Conservation (phyloP, 148 eudicot species). For the Chenopodium formosanum region DNA sequence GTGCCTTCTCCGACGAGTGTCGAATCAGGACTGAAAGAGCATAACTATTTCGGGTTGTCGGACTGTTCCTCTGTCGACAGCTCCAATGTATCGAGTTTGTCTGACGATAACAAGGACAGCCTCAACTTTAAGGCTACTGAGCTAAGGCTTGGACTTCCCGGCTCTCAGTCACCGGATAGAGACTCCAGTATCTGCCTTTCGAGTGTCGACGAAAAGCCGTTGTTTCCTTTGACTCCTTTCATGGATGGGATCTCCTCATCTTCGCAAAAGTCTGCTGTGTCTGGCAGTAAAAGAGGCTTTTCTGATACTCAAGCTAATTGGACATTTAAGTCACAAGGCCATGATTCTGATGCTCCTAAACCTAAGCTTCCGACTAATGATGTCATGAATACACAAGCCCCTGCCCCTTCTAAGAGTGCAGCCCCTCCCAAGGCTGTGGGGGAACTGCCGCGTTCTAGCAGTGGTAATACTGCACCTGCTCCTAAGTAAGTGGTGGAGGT, state of each 20-base stretch:
- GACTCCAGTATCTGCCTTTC: slow-evolving; percentile 46
- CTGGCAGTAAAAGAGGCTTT: slow-evolving; percentile 86
- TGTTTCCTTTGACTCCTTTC: slow-evolving; percentile 78
- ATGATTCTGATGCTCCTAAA: slow-evolving; percentile 39
- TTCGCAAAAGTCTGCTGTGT: slow-evolving; percentile 49
- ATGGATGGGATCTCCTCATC: slow-evolving; percentile 50
- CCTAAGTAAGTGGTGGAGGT: slow-evolving; percentile 58
- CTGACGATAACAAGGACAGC: slow-evolving; percentile 54
- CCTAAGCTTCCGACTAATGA: slow-evolving; percentile 36
- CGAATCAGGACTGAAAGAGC: slow-evolving; percentile 55
- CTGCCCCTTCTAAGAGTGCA: slow-evolving; percentile 33
- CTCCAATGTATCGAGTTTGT: slow-evolving; percentile 45
- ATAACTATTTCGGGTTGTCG: slow-evolving; percentile 75
- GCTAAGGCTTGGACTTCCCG: slow-evolving; percentile 90
- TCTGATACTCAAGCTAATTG: slow-evolving; percentile 63
- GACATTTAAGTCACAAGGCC: slow-evolving; percentile 42
- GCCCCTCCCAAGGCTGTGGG: slow-evolving; percentile 38
- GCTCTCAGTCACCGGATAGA: slow-evolving; percentile 81
- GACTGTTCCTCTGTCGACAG: slow-evolving; percentile 84
- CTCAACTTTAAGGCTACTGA: slow-evolving; percentile 87
- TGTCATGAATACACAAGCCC: slow-evolving; percentile 21
- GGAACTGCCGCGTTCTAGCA: slow-evolving; percentile 37
- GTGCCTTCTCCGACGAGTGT: slow-evolving; percentile 43
- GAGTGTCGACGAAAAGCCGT: slow-evolving; percentile 69
- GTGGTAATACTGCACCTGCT: slow-evolving; percentile 56